A percentile compares a stretch with the other conserved stretches of the same genome.
These are phyloP conservation scores for Phytophthora idaei DNA, from an alignment of 352 stramenopile genomes.

Conservation along the genomic window DNA sequence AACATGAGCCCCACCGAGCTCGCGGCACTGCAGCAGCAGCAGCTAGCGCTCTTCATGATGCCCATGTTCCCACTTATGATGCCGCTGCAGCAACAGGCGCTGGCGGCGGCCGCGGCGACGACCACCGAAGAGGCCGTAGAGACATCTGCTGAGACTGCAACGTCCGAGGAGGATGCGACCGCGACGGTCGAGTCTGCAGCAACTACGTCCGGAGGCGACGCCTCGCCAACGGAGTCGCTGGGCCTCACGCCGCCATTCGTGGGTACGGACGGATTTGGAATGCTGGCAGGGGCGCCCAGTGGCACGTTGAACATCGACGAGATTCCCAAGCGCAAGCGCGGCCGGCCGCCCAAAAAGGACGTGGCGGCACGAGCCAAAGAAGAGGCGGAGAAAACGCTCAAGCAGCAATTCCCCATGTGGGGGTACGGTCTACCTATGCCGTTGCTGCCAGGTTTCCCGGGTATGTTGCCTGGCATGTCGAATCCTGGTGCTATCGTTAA, in stretches of 20 bases:
- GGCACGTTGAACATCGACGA: conserved; percentile 47
- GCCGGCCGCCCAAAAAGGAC: conserved; percentile 71
- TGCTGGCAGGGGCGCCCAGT: conserved; percentile 34
- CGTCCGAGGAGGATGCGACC: conserved; percentile 5
- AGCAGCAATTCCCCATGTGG: conserved; percentile 74
- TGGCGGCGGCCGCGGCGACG: conserved; percentile 3
- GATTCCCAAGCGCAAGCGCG: conserved; percentile 71
- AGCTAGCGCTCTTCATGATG: conserved; percentile 81
- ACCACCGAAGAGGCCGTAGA: conserved; percentile 4
- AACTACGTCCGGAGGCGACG: conserved; percentile 14
- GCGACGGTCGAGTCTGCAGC: conserved; percentile 3
- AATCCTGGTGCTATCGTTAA: conserved; percentile 42
- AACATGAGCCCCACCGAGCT: conserved; percentile 66
- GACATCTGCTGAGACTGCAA: conserved; percentile 6
- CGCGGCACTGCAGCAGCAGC: conserved; percentile 63
- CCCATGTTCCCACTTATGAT: conserved; percentile 82
- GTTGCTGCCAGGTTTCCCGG: conserved; percentile 50
- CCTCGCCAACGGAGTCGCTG: conserved; percentile 32
- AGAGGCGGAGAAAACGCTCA: conserved; percentile 59
- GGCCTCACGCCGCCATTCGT: conserved; percentile 33
- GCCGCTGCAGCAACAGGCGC: conserved; percentile 49
- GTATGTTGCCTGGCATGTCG: conserved; percentile 37
- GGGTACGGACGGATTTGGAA: conserved; percentile 33
- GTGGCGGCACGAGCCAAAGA: conserved; percentile 52
- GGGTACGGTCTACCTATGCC: conserved; percentile 65